Percentiles rank a stretch among this genome's conserved stretches.
Conservation (phyloP, 257 asterid genomes). For the Fraxinus anomala region DNA sequence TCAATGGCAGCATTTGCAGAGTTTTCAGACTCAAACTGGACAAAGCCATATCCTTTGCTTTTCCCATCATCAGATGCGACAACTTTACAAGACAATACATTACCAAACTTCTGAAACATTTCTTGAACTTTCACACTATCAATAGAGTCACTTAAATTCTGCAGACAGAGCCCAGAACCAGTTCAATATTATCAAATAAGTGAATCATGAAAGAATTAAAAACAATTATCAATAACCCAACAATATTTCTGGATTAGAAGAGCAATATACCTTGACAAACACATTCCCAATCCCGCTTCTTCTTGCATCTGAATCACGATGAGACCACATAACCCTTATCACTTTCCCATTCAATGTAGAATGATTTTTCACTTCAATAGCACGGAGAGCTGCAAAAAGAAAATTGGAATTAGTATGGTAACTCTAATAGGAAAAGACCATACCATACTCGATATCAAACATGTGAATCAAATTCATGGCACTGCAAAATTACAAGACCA, state of each 20-base stretch:
- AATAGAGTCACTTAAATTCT: slow-evolving; percentile 49
- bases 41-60: slow-evolving; percentile 69
- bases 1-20: slow-evolving; percentile 59
- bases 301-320: slow-evolving; percentile 54
- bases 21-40: slow-evolving; percentile 54
- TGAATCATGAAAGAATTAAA: slow-evolving; percentile 9
- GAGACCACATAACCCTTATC: slow-evolving; percentile 60
- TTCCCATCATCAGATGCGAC: slow-evolving; percentile 52
- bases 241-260: not conserved
- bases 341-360: slow-evolving; percentile 43
- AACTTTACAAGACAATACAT: slow-evolving; percentile 53
- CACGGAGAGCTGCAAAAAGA: slow-evolving; percentile 37
- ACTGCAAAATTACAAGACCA: not conserved
- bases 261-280: slow-evolving; percentile 48
- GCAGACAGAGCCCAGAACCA: slow-evolving; percentile 16
- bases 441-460: not conserved
- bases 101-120: slow-evolving; percentile 56
- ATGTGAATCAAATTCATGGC: not conserved
- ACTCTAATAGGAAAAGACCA: not conserved
- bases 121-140: slow-evolving; percentile 52
- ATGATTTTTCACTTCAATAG: slow-evolving; percentile 51
- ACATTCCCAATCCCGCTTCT: slow-evolving; percentile 59
- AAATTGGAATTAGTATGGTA: not conserved
- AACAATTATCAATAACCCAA: not conserved
- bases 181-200: slow-evolving; percentile 1